Evolutionary conservation across 164 flowering plant genomes (phyloP), one percentile per base, ranked within the genome.

Genomic region (Aristolochia californica): DNA sequence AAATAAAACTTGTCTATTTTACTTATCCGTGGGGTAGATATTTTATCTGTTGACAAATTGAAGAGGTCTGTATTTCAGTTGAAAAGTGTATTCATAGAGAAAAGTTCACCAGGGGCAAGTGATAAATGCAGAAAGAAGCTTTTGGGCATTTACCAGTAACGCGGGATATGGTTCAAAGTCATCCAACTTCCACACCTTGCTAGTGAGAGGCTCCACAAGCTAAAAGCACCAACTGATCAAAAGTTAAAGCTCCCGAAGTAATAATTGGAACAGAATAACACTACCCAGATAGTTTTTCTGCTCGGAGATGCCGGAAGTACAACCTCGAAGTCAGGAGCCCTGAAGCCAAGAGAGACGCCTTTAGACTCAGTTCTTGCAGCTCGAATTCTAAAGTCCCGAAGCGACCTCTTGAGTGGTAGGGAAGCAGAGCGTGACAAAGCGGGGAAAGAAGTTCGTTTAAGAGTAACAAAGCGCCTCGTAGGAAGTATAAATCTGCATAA

Each of bases 181-280:
- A 16, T 82, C 88, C 68, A 88, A 69, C 15, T 61, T 78, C 96
- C 97, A 91, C 15, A 68, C 62, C 66, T 81, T 88, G 58, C 96
- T 95, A 38, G 98, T 84, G n/a, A 88, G 85, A 44, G 98, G 97
- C 80, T 88, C 97, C 40, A 77, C 67, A 26, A 88, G 80, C 95
- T 88, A 62, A 43, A 22, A 17, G 53, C 22, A 50, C 54, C 54
- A 50, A 22, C 18, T 53, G 24, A 27, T n/a, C 12, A 25, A 18
- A 47, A 58, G 30, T 48, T n/a, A n/a, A 22, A 62, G 23, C 50
- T 22, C 22, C 27, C 10, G 4, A 22, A 14, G 3, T 17, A 18
- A 22, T 10, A 50, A 49, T 22, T 21, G 13, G n/a, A 57, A 52
- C 2, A 34, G 14, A 57, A 18, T 43, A 27, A 26, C 43, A 17